phyloP scores from a whole-genome alignment of 805 yeast species.

The Lipomyces spencermartinsiae region DNA sequence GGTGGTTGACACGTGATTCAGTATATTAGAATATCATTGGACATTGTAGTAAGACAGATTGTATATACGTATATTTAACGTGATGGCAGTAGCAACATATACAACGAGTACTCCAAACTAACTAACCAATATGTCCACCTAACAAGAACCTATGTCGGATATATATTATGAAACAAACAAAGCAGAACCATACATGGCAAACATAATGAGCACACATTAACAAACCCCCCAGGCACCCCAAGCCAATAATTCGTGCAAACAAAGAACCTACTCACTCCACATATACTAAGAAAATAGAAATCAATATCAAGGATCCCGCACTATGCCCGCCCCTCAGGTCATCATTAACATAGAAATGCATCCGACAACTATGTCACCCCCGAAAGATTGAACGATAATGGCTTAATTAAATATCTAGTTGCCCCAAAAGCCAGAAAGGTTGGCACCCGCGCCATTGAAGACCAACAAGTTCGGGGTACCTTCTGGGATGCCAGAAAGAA shows the following conservation, averaged over 20 bases:
- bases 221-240: slow-evolving; percentile 6
- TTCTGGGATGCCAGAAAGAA: slow-evolving; percentile 54
- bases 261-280: not conserved
- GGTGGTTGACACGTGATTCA: not conserved
- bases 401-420: not conserved
- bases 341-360: not conserved
- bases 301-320: not conserved
- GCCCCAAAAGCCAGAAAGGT: slow-evolving; percentile 59
- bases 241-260: not conserved
- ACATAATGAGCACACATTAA: slow-evolving; percentile 1
- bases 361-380: not conserved
- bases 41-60: not conserved
- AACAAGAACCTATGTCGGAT: slow-evolving; percentile 1
- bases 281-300: not conserved
- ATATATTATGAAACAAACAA: not conserved
- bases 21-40: no score
- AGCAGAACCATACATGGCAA: not conserved
- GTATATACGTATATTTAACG: slow-evolving; percentile 2
- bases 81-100: slow-evolving; percentile 9
- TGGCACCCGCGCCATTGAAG: slow-evolving; percentile 63
- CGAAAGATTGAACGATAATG: not conserved
- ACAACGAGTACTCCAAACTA: slow-evolving; percentile 17
- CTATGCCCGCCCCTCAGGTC: not conserved
- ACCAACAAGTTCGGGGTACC: slow-evolving; percentile 65
- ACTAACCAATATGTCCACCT: slow-evolving; percentile 7